Evolutionary conservation across 2,329 filamentous ascomycete genomes (phyloP), one percentile per base, ranked within the genome.

Genomic region (Colletotrichum musicola): DNA sequence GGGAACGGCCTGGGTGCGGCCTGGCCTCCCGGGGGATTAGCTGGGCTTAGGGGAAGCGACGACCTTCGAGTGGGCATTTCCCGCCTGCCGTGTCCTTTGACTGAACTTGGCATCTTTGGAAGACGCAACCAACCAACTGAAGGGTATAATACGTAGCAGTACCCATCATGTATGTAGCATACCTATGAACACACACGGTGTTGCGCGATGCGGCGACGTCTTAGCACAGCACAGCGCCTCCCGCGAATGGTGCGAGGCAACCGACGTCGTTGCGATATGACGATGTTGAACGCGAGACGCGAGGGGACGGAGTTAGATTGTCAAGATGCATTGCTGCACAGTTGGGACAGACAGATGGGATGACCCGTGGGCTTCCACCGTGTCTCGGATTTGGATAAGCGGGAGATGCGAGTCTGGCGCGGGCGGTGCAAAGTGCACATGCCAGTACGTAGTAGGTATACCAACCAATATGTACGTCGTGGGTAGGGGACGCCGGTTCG

Each of bases 361-460:
- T 60, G 65, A 68, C 56, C 40, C 18, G 50, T 40, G 55, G 55
- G 62, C 44, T 10, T 61, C 40, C 40, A 44, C 35, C 42, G 55
- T 68, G 66, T 68, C 66, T 68, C 66, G 61, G 55, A 68, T 56
- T 16, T 57, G 62, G 35, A 44, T 50, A 20, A 54, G 62, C 35
- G 10, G 20, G 46, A 51, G 18, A 38, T 18, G 25, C 49, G 18
- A 35, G 30, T 35, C 30, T 59, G 16, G 10, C 30, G 30, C 10
- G 10, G 30, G 30, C 10, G 25, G 25, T 49, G 42, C 14, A 9
- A 47, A n/a, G 16, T 14, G 18, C 18, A n/a, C 18, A 50, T 7
- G 27, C 9, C 27, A 30, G 27, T 30, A 30, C 6, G 30, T 35
- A 30, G 27, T 30, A 30, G 27, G 30, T 35, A 35, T 25, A 25